A percentile compares a stretch with the other conserved stretches of the same genome.
Conservation (phyloP, 192 early-diverging fungal genomes). For the Backusella tarrabulga region DNA sequence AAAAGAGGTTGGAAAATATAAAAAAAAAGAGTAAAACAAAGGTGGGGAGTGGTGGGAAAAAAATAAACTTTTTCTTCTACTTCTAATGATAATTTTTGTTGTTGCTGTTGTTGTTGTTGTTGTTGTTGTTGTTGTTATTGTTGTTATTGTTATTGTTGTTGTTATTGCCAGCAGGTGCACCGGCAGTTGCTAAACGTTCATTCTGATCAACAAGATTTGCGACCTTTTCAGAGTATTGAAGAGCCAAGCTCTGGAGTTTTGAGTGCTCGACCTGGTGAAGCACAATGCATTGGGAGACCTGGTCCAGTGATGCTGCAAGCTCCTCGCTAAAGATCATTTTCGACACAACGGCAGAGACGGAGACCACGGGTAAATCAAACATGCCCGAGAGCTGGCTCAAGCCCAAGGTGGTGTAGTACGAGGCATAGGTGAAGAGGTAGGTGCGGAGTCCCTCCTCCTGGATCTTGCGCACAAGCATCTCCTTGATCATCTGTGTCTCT, state of each 20-base stretch:
- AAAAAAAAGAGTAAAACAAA: not conserved
- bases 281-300: constrained; percentile 76
- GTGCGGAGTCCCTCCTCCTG: constrained; percentile 96
- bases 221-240: constrained; percentile 87
- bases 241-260: constrained; percentile 82
- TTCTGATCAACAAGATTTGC: constrained; percentile 83
- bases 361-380: constrained; percentile 74
- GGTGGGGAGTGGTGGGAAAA: not conserved
- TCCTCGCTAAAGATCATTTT: constrained; percentile 97
- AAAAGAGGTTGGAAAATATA: not conserved
- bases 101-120: not conserved
- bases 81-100: constrained; percentile 9
- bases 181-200: constrained; percentile 65
- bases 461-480: constrained; percentile 87
- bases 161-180: not conserved
- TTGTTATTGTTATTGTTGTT: not conserved
- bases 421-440: constrained; percentile 91
- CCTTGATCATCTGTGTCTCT: constrained; percentile 79
- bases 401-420: constrained; percentile 87
- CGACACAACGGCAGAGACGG: constrained; percentile 76
- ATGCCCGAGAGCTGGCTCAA: constrained; percentile 80
- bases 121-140: not conserved
- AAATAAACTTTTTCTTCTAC: not conserved
- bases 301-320: constrained; percentile 85
- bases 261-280: constrained; percentile 76